These are phyloP conservation scores for Skeletonema grethae DNA, from an alignment of 108 stramenopile species.

Conservation along the genomic window DNA sequence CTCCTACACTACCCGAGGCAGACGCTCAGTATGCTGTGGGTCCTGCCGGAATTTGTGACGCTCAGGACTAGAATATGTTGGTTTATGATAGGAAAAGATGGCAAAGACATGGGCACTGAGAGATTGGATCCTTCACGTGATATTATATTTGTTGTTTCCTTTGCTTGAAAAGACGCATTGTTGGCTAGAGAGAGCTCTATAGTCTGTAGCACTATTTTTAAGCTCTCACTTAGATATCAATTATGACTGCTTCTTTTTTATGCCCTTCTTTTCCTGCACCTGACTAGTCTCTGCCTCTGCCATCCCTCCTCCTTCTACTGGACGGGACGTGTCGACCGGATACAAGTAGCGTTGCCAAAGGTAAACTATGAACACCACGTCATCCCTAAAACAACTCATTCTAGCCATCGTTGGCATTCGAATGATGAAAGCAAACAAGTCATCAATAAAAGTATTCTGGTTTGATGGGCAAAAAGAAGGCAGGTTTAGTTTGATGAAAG, in stretches of 20 bases:
- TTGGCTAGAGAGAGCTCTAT: background rate
- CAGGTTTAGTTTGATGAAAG: too few species aligned
- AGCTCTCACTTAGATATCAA: background rate
- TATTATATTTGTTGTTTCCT: background rate
- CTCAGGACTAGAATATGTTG: background rate
- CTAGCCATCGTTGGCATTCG: slow-evolving; percentile 97
- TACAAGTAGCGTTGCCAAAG: slow-evolving; percentile 96
- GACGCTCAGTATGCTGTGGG: slow-evolving; percentile 91
- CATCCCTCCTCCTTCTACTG: slow-evolving; percentile 62
- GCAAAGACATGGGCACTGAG: background rate
- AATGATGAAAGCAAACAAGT: slow-evolving; percentile 96
- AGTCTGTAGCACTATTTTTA: background rate
- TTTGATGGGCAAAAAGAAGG: too few species aligned
- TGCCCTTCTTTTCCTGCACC: background rate
- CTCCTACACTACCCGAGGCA: slow-evolving; percentile 97
- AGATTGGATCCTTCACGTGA: slow-evolving; percentile 2
- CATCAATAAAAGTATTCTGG: slow-evolving; percentile 93
- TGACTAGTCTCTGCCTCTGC: background rate
- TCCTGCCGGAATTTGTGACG: slow-evolving; percentile 19
- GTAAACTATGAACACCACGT: slow-evolving; percentile 94
- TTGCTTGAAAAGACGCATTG: background rate
- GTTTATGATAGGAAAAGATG: background rate
- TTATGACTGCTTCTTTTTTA: background rate
- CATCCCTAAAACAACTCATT: slow-evolving; percentile 94
- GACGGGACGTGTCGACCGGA: slow-evolving; percentile 83